Evolutionary conservation across 345 rosid species (phyloP), one percentile per base, ranked within the genome.

Genomic region (Sonneratia alba): DNA sequence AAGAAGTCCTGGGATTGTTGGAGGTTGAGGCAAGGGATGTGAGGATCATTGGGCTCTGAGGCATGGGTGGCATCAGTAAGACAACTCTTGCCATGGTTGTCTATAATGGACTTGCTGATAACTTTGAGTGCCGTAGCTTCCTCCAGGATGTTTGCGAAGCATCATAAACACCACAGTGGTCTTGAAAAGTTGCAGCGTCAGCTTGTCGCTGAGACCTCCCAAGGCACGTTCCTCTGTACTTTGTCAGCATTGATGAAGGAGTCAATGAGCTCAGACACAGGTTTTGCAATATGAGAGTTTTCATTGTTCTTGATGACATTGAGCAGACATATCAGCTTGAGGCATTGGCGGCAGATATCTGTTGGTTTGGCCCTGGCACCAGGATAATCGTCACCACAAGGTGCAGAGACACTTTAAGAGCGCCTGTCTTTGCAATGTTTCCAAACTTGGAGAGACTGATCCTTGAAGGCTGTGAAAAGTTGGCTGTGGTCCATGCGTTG

Each of bases 21-120:
- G 70, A 38, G 22, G 47, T 67, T 19, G 49, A 67, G 16, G 22
- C 49, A 40, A 67, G 40, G 24, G 70, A 38, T 67, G 53, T 40
- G 14, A 67, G 27, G 3, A 37, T 67, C 19, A 27, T 67, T 37
- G 70, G 70, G 27, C 45, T 67, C n/a, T 45, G 49, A 21, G 70
- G 70, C 1, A 67, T 67, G 47, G 43, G 47, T 67, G 70, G 70
- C 0, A 67, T 67, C 13, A 47, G 70, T 67, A 67, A 67, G 70
- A 67, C 45, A 32, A 67, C 70, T 67, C 70, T 67, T 36, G 45
- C 70, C 27, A 67, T 36, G 22, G 18, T 67, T 47, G 15, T 67
- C 3, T 36, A 67, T 22, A 67, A 67, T 36, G 47, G 37, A 21
- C 40, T 67, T 67, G 4, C 38, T n/a, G 47, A 67, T 16, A 16